Conservation (phyloP, 106 monocot species). For the Acorus calamus region DNA sequence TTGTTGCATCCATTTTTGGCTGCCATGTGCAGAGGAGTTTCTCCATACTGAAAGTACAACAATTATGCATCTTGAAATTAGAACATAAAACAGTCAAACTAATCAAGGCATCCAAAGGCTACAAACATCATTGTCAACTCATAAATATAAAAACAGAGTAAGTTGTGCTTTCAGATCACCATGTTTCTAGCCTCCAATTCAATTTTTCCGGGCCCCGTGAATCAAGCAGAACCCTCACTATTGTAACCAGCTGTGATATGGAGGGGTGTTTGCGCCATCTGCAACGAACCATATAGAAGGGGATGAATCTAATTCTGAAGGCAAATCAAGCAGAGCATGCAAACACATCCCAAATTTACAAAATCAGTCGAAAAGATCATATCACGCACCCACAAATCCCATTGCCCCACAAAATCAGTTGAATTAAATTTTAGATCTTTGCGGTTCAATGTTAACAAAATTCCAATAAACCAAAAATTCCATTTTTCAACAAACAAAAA, state of each 20-base stretch:
- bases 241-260: slow-evolving; percentile 80
- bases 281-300: background rate
- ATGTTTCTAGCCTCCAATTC: slow-evolving; percentile 84
- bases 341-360: too few species aligned
- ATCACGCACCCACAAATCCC: too few species aligned
- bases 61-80: background rate
- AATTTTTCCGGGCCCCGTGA: slow-evolving; percentile 53
- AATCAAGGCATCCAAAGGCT: background rate
- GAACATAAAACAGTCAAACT: background rate
- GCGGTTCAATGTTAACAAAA: too few species aligned
- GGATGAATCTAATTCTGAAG: background rate
- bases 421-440: too few species aligned
- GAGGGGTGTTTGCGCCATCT: slow-evolving; percentile 87
- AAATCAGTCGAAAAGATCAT: too few species aligned
- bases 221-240: slow-evolving; percentile 60
- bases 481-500: too few species aligned
- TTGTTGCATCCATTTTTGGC: slow-evolving; percentile 75
- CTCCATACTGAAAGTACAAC: slow-evolving; percentile 62
- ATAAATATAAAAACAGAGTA: background rate
- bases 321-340: too few species aligned
- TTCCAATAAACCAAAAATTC: too few species aligned
- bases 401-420: too few species aligned
- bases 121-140: too few species aligned
- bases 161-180: slow-evolving; percentile 31
- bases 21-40: slow-evolving; percentile 95